Conservation (phyloP, 805 yeast species). For the Pachysolen tannophilus region DNA sequence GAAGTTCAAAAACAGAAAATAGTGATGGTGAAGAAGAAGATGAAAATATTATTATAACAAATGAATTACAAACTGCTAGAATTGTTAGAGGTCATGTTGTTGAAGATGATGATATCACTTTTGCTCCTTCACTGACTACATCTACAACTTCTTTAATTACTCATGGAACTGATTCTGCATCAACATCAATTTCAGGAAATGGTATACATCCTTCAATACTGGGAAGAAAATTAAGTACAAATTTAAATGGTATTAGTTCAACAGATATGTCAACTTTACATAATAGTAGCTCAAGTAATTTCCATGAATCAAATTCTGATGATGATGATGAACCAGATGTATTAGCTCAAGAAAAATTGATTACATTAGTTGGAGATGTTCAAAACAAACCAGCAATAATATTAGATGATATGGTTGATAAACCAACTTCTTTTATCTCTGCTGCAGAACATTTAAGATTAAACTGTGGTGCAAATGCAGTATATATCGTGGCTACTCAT, state of each 20-base stretch:
- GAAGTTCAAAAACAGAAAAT: constrained; percentile 3
- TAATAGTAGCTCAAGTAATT: constrained; percentile 20
- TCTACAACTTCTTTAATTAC: not conserved
- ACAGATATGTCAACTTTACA: no score
- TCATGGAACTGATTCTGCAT: constrained; percentile 11
- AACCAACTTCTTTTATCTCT: constrained; percentile 87
- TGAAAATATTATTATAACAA: constrained; percentile 60
- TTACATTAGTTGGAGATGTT: constrained; percentile 95
- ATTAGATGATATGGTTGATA: constrained; percentile 95
- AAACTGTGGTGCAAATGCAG: constrained; percentile 93
- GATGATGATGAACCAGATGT: constrained; percentile 74
- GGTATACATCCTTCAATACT: no score
- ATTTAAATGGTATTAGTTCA: not conserved
- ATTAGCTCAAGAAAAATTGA: constrained; percentile 69
- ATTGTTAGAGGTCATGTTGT: constrained; percentile 96
- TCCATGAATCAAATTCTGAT: constrained; percentile 79
- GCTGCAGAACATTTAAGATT: constrained; percentile 96
- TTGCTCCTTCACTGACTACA: constrained; percentile 10
- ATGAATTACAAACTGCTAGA: constrained; percentile 91
- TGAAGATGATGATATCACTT: constrained; percentile 67
- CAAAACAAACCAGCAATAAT: constrained; percentile 86
- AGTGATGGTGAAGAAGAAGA: constrained; percentile 45
- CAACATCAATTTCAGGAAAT: constrained; percentile 12
- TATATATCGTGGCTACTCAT: constrained; percentile 89
- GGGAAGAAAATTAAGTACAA: not conserved